Evolutionary conservation across 352 stramenopile species (phyloP).

Genomic region (Phytophthora capsici): DNA sequence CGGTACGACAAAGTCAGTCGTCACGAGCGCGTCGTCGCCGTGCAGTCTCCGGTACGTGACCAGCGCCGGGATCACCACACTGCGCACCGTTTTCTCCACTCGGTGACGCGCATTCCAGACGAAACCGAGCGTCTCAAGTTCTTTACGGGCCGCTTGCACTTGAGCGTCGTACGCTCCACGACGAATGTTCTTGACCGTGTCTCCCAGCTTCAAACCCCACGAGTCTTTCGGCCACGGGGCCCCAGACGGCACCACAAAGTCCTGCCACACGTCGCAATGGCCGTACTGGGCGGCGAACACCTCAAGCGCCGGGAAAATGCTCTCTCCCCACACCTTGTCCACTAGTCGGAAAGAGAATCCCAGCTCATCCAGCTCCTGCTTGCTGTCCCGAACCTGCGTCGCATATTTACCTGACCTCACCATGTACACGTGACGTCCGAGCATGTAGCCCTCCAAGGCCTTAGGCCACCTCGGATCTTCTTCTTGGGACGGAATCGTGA

Average conservation of each 20-base stretch:
- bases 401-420: conserved; percentile 68
- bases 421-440: conserved; percentile 76
- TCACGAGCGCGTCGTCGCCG: conserved; percentile 53
- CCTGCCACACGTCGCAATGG: conserved; percentile 92
- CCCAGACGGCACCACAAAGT: conserved; percentile 88
- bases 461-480: conserved; percentile 54
- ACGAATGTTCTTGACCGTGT: conserved; percentile 93
- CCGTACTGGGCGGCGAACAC: conserved; percentile 85
- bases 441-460: conserved; percentile 55
- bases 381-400: conserved; percentile 43
- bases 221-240: conserved; percentile 83
- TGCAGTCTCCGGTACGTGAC: conserved; percentile 54
- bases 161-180: conserved; percentile 81
- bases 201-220: conserved; percentile 88
- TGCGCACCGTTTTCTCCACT: conserved; percentile 57
- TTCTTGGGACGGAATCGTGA: conserved; percentile 52
- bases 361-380: conserved; percentile 51
- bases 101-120: conserved; percentile 89
- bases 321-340: conserved; percentile 64
- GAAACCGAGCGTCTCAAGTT: conserved; percentile 92
- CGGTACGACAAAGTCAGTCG: conserved; percentile 77
- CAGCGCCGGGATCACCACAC: conserved; percentile 67
- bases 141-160: conserved; percentile 67
- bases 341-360: conserved; percentile 72
- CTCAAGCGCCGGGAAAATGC: conserved; percentile 82